A percentile compares a stretch with the other conserved stretches of the same genome.
Evolutionary conservation across 345 rosid genomes (phyloP).

Genomic region (Pistacia atlantica): DNA sequence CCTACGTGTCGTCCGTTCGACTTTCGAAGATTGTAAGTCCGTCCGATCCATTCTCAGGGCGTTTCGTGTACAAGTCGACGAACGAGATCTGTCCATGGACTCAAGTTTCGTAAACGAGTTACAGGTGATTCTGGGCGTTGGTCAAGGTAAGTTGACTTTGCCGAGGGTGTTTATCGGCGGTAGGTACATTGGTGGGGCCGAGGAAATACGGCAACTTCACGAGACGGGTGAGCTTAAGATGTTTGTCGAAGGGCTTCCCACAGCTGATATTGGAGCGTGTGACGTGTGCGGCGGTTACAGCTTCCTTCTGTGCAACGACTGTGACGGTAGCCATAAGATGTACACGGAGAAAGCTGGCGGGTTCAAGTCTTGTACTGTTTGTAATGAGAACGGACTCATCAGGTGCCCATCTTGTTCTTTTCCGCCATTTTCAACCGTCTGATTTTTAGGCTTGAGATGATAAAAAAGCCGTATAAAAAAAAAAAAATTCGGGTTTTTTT

Average conservation of each 20-base stretch:
- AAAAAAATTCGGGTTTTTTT: background rate
- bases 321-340: constrained; percentile 85
- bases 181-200: constrained; percentile 80
- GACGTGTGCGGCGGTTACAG: constrained; percentile 66
- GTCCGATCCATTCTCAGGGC: constrained; percentile 71
- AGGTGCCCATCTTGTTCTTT: constrained; percentile 84
- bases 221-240: constrained; percentile 91
- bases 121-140: constrained; percentile 32
- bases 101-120: constrained; percentile 59
- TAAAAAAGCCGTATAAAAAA: background rate
- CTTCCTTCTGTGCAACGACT: constrained; percentile 62
- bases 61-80: constrained; percentile 71
- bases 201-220: constrained; percentile 72
- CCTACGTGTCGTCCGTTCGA: constrained; percentile 75
- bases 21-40: constrained; percentile 70
- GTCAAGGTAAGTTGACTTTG: constrained; percentile 38
- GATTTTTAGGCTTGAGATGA: constrained; percentile 1
- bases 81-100: constrained; percentile 91
- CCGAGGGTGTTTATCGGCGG: constrained; percentile 90
- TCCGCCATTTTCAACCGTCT: constrained; percentile 31
- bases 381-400: constrained; percentile 90
- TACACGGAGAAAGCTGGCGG: constrained; percentile 65
- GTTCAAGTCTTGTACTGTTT: constrained; percentile 60
- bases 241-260: constrained; percentile 59
- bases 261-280: constrained; percentile 52